Base-by-base conservation (phyloP, 805 yeast species). In the Ogataea polymorpha region DNA sequence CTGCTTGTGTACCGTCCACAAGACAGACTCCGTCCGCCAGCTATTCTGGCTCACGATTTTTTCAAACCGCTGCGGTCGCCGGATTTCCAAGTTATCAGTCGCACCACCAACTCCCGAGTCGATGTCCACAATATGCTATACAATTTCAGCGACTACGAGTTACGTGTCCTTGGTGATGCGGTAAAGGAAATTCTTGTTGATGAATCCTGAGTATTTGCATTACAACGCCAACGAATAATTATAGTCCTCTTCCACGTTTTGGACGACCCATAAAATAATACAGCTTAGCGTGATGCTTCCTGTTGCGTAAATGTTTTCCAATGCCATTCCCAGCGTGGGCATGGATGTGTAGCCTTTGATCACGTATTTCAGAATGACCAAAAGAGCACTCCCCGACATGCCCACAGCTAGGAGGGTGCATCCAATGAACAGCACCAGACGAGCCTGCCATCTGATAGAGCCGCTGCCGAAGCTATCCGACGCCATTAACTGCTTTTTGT, bases 321-420 rank as follows among this genome's bases (percentile, higher is more conserved):
- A 75, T 13, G 98, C 99, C 96, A 93, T 89, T 4, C 93, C 91
- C 39, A 91, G 72, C 1, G 96, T 88, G 26, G 97, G 97, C 74
- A 84, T 81, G 4, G 79, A 66, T 20, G 66, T 68, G 62, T 76
- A 86, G 48, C 83, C 83, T 50, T 87, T 86, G 53, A 89, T 70
- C 42, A 90, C 65, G 61, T 86, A 93, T 61, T 91, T 86, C 52
- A 93, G 70, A 35, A 90, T 85, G 47, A 93, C 48, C 16, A 44
- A 24, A 17, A 44, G 23, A 16, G 44, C 39, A 23, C 38, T 35
- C 5, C 43, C 43, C 18, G 43, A 34, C 43, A 40, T 40, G 9
- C 43, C 43, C 28, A 40, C 35, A 1, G 98, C 96, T 41, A 93
- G 71, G 34, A 91, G 70, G 4, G 96, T 85, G 62, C 93, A 93